phyloP scores from a whole-genome alignment of 352 stramenopile genomes.

The Globisporangium parvum region DNA sequence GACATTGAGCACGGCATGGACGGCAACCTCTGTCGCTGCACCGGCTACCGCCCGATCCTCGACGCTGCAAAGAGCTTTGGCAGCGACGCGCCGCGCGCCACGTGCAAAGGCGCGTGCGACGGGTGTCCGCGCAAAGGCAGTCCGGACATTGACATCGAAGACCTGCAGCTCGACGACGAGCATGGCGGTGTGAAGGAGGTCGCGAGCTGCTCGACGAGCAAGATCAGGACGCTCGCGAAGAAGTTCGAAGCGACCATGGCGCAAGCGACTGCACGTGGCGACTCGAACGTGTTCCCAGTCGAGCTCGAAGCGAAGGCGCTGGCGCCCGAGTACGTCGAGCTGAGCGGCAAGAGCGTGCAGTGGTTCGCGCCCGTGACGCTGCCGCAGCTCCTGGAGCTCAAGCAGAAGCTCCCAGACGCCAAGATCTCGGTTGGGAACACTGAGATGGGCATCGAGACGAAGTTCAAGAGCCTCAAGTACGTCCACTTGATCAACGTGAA shows the following conservation, averaged over 20 bases:
- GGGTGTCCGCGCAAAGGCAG: constrained; percentile 58
- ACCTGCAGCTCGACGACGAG: constrained; percentile 24
- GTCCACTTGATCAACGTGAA: constrained; percentile 61
- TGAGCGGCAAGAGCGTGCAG: constrained; percentile 65
- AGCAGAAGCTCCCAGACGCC: constrained; percentile 67
- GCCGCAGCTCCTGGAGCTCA: constrained; percentile 82
- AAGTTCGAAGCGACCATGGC: constrained; percentile 23
- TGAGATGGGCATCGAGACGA: constrained; percentile 95
- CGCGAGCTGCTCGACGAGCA: constrained; percentile 60
- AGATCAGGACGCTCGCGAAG: constrained; percentile 52
- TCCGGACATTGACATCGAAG: constrained; percentile 48
- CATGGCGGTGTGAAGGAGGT: constrained; percentile 25
- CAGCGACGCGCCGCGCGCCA: constrained; percentile 41
- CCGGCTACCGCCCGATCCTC: constrained; percentile 77
- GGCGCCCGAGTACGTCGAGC: constrained; percentile 50
- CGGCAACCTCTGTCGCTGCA: constrained; percentile 95
- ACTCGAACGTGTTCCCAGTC: constrained; percentile 34
- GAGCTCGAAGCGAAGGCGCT: constrained; percentile 57
- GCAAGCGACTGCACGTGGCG: constrained; percentile 13
- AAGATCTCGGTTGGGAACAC: constrained; percentile 97
- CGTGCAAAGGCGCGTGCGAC: constrained; percentile 59
- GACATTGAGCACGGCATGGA: constrained; percentile 93
- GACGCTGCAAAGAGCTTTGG: constrained; percentile 87
- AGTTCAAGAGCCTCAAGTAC: constrained; percentile 90
- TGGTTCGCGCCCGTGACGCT: constrained; percentile 93